Percentiles rank a stretch among this genome's conserved stretches.
Conservation (phyloP, 257 asterid genomes). For the Primulina tabacum region DNA sequence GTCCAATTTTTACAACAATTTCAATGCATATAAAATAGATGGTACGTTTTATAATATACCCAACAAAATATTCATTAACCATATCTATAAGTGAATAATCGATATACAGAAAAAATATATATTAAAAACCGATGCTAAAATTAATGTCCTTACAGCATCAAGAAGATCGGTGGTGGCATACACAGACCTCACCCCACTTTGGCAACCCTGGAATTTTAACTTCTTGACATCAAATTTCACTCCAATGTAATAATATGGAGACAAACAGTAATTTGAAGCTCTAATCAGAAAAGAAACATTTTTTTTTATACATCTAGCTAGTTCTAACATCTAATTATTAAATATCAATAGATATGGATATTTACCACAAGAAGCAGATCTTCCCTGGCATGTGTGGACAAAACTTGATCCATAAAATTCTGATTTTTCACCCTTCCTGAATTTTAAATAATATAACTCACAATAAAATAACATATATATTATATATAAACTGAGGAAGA, state of each 20-base stretch:
- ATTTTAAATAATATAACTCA: conserved; percentile 1
- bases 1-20: not conserved
- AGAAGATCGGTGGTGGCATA: conserved; percentile 71
- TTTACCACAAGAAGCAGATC: conserved; percentile 70
- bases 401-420: conserved; percentile 58
- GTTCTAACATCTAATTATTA: not conserved
- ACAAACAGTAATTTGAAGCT: too few species aligned
- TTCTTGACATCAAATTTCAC: not conserved
- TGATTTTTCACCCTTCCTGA: conserved; percentile 81
- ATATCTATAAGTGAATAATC: too few species aligned
- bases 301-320: too few species aligned
- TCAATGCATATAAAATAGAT: not conserved
- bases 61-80: not conserved
- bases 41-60: too few species aligned
- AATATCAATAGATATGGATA: not conserved
- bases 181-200: conserved; percentile 76
- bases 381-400: conserved; percentile 45
- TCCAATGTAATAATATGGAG: too few species aligned
- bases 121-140: too few species aligned
- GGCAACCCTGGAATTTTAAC: conserved; percentile 61
- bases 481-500: not conserved
- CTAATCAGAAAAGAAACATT: too few species aligned
- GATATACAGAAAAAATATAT: not conserved
- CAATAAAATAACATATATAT: not conserved
- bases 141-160: conserved; percentile 47